Percentiles rank a stretch among this genome's conserved stretches.
Evolutionary conservation across 352 stramenopile genomes (phyloP).

Genomic region (Pythium periplocum): DNA sequence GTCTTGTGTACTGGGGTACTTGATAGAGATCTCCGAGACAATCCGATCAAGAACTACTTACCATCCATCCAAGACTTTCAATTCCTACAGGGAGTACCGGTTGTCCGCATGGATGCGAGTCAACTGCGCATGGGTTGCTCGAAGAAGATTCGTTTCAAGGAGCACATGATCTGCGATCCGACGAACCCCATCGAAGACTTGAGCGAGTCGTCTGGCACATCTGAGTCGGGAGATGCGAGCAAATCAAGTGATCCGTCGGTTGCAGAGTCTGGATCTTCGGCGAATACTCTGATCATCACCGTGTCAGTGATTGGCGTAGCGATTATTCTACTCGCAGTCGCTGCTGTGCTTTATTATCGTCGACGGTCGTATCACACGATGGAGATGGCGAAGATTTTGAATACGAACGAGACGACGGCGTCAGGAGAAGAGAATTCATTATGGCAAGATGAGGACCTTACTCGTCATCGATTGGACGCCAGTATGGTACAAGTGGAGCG

Average conservation of each 20-base stretch:
- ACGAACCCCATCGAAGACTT: not conserved
- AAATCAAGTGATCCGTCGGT: no score
- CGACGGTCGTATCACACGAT: not conserved
- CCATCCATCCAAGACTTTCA: not conserved
- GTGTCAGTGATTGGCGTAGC: not conserved
- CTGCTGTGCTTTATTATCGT: not conserved
- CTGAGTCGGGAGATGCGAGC: no score
- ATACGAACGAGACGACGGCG: not conserved
- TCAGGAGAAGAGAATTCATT: not conserved
- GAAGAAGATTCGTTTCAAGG: not conserved
- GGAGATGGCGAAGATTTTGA: not conserved
- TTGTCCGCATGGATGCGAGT: not conserved
- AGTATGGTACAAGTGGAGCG: not conserved
- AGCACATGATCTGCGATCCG: not conserved
- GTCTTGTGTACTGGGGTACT: not conserved
- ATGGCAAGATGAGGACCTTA: not conserved
- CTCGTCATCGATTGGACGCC: not conserved
- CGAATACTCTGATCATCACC: not conserved
- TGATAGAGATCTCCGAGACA: not conserved
- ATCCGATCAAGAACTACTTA: not conserved
- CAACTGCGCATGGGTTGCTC: not conserved
- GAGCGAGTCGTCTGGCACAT: not conserved
- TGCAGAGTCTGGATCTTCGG: not conserved
- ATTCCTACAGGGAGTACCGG: not conserved
- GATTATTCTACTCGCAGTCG: not conserved